Percentiles rank a stretch among this genome's conserved stretches.
phyloP scores from a whole-genome alignment of 75 land plant genomes.

The Cryptomeria japonica region DNA sequence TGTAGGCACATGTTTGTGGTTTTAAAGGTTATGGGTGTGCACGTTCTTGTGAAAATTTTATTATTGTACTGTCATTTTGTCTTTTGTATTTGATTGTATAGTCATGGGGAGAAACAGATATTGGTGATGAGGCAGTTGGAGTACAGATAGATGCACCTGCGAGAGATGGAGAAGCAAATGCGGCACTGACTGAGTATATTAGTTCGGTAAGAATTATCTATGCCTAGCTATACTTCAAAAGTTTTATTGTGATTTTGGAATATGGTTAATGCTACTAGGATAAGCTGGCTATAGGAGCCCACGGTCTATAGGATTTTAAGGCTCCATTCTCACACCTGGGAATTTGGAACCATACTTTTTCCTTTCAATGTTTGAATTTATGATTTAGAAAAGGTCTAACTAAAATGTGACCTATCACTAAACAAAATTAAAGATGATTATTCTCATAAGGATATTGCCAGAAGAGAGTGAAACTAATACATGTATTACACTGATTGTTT shows the following conservation, averaged over 20 bases:
- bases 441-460: neutral
- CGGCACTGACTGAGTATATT: constrained; percentile 74
- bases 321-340: neutral
- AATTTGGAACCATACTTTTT: neutral
- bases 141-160: constrained; percentile 92
- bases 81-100: constrained; percentile 8
- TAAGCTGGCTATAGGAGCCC: neutral
- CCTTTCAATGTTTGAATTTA: neutral
- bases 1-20: neutral
- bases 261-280: neutral
- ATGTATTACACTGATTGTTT: neutral
- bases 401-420: neutral
- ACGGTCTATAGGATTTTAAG: neutral
- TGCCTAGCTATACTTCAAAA: neutral
- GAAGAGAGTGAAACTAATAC: neutral
- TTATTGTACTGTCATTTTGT: neutral
- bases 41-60: neutral
- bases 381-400: neutral
- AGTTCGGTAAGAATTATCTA: constrained; percentile 46
- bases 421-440: neutral
- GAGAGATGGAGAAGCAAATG: constrained; percentile 88
- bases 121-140: constrained; percentile 79
- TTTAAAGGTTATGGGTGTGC: neutral
- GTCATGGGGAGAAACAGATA: constrained; percentile 35
- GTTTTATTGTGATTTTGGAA: neutral